Conservation (phyloP, 495 filamentous ascomycete species). For the Penicillium tannophilum region DNA sequence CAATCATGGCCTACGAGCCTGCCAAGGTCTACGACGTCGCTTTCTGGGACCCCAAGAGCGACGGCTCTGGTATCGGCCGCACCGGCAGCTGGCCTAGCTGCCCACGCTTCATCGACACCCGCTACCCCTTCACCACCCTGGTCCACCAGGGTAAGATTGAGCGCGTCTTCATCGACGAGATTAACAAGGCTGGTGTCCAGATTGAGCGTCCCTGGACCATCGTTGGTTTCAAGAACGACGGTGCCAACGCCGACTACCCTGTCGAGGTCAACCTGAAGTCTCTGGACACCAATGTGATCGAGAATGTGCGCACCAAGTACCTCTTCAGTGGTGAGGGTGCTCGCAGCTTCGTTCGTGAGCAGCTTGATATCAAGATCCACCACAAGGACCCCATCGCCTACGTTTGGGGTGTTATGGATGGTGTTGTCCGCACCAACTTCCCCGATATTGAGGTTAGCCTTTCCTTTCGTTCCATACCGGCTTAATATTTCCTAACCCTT, state of each 20-base stretch:
- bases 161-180: slow-evolving; percentile 63
- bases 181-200: slow-evolving; percentile 57
- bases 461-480: neutral
- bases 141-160: slow-evolving; percentile 69
- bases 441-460: slow-evolving; percentile 71
- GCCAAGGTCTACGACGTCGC: slow-evolving; percentile 69
- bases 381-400: slow-evolving; percentile 66
- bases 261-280: slow-evolving; percentile 73
- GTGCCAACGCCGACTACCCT: slow-evolving; percentile 56
- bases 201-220: slow-evolving; percentile 68
- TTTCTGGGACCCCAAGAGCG: slow-evolving; percentile 61
- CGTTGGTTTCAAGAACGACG: slow-evolving; percentile 60
- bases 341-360: slow-evolving; percentile 62
- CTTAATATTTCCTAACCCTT: slow-evolving; percentile 21
- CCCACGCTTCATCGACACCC: slow-evolving; percentile 65
- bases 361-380: slow-evolving; percentile 59
- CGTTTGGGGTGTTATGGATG: slow-evolving; percentile 86
- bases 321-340: slow-evolving; percentile 67
- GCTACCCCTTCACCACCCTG: slow-evolving; percentile 67
- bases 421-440: slow-evolving; percentile 76
- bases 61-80: slow-evolving; percentile 56
- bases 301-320: slow-evolving; percentile 66
- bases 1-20: slow-evolving; percentile 64
- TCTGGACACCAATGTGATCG: slow-evolving; percentile 67
- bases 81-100: slow-evolving; percentile 66